Base-by-base conservation (phyloP, 1,284 basidiomycete genomes). In the Xanthoconium separans region DNA sequence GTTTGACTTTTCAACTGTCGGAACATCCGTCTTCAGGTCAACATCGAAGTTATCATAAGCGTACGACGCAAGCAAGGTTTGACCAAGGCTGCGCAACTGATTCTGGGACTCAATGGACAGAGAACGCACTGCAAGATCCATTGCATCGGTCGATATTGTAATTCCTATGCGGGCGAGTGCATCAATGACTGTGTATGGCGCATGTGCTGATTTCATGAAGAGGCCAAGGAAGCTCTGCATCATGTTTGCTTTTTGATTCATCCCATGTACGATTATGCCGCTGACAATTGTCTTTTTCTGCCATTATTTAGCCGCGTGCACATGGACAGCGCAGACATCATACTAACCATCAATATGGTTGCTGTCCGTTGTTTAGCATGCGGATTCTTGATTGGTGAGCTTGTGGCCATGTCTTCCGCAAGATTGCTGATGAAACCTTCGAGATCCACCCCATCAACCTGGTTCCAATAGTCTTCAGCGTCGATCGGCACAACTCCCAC, bases 41-140 rank as follows among this genome's bases (percentile, higher is more conserved):
- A 73, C 57, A 36, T 75, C 70, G 15, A 75, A 64, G 7, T 34
- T 34, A 6, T 34, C 6, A 7, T 34, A 34, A 0, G 6, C 13
- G 2, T 34, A 34, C 6, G 51, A 46, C 3, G 59, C 47, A 0
- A 68, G 44, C 0, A 71, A 40, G 0, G 44, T 34, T 5, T 36
- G 33, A 9, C 15, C 31, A n/a, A 46, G 44, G 13, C 1, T 11
- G 9, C 8, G 22, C 45, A 47, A 47, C 6, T 37, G 51, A 50
- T 3, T 58, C 36, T 0, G n/a, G n/a, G n/a, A n/a, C n/a, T n/a
- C n/a, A n/a, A 12, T 3, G 0, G 48, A 58, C 16, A 58, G 16
- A 0, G 39, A 58, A 2, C 2, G n/a, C 0, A 58, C 13, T 0
- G 44, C 55, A 9, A 20, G 4, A 22, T 53, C 41, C 3, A 58